Evolutionary conservation across 495 filamentous ascomycete species (phyloP), one percentile per base, ranked within the genome.

Genomic region (Lasiosphaeria ovina): DNA sequence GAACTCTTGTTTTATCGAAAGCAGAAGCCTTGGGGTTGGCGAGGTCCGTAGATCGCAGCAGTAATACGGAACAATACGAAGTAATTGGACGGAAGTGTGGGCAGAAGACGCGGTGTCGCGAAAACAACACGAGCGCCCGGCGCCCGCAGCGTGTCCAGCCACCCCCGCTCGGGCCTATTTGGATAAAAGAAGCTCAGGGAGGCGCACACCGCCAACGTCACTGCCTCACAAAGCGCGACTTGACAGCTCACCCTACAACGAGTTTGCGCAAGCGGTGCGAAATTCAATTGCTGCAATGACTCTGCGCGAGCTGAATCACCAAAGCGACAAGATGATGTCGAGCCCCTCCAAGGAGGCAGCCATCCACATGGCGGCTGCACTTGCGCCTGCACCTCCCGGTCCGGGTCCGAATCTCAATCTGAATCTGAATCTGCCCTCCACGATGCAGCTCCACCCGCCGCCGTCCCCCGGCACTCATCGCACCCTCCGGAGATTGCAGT

Each of bases 401-500:
- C 14, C 38, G 8, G 38, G 38, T 42, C 38, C 14, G 24, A 24
- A 16, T 49, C 6, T 12, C 62, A 35, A 52, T 64, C 45, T 69
- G 68, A 36, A 65, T 32, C 59, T 69, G 35, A 49, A 60, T 35
- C 64, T 67, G 35, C 59, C 51, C 36, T 50, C 64, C 31, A 60
- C 36, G 57, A 48, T 68, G 45, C 66, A 63, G 45, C 66, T 73
- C 69, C 69, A 69, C 67, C 69, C 70, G n/a, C 70, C 66, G 51
- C 63, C 70, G 35, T 69, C 70, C 17, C 66, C 69, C 7, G 64
- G 64, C 12, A 58, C 66, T 24, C 80, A 81, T 54, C 75, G 81
- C 52, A 73, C 74, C 4, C 74, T 85, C 51, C 76, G 83, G 60
- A 79, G 81, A 61, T 77, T 85, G 14, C 80, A 84, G 62, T 84